phyloP scores from a whole-genome alignment of 495 filamentous ascomycete genomes.

The Neurospora pannonica region DNA sequence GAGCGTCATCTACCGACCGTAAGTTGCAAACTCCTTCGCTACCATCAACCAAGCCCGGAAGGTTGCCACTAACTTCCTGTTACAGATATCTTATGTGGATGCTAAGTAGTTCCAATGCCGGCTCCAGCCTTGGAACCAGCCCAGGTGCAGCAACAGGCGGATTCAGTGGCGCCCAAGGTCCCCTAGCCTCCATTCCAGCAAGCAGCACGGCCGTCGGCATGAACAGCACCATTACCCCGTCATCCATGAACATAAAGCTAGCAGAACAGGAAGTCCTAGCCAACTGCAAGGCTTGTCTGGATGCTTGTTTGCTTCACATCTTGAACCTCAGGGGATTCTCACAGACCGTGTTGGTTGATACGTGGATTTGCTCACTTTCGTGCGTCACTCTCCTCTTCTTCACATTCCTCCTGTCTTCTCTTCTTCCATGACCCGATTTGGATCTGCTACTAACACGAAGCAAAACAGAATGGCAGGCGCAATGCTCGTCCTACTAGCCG shows the following conservation, averaged over 20 bases:
- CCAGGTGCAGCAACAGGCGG: background rate
- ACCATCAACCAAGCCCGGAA: background rate
- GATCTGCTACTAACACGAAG: background rate
- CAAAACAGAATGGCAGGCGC: slow-evolving; percentile 22
- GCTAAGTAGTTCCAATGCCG: slow-evolving; percentile 21
- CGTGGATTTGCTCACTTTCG: slow-evolving; percentile 42
- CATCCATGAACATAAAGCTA: background rate
- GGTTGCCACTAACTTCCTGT: background rate
- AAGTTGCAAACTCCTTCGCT: slow-evolving; percentile 1
- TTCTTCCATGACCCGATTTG: background rate
- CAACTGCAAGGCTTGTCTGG: slow-evolving; percentile 28
- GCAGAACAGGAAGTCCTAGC: slow-evolving; percentile 18
- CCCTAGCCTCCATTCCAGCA: background rate
- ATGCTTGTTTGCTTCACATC: slow-evolving; percentile 34
- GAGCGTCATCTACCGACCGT: slow-evolving; percentile 40
- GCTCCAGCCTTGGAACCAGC: background rate
- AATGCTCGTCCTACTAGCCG: slow-evolving; percentile 25
- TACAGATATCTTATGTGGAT: slow-evolving; percentile 28
- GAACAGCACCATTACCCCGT: background rate
- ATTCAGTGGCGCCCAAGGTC: background rate
- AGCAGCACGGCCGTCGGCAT: background rate
- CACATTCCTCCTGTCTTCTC: background rate
- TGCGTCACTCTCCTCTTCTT: slow-evolving; percentile 14
- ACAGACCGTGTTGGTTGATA: slow-evolving; percentile 37
- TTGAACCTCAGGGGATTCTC: slow-evolving; percentile 28